These are phyloP conservation scores for Oryza brachyantha DNA, from an alignment of 176 grass and related monocot species.

Conservation along the genomic window DNA sequence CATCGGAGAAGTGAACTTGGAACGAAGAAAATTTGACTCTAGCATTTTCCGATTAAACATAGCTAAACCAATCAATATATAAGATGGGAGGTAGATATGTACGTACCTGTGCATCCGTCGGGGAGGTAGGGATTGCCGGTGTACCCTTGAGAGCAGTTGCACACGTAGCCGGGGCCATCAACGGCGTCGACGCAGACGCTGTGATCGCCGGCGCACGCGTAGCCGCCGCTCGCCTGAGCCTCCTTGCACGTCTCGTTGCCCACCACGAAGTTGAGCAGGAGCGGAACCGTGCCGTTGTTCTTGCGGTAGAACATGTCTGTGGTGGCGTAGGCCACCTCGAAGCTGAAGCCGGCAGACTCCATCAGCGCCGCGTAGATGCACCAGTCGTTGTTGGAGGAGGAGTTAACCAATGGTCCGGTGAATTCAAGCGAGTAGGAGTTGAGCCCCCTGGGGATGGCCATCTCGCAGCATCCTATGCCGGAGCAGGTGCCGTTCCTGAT, in stretches of 20 bases:
- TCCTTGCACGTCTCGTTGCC: not conserved
- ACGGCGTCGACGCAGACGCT: not conserved
- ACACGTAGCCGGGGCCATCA: not conserved
- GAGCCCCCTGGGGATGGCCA: not conserved
- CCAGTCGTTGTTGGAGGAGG: too few relatives aligned
- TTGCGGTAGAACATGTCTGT: not conserved
- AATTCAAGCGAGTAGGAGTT: not conserved
- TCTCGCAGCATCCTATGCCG: not conserved
- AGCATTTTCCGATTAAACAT: too few relatives aligned
- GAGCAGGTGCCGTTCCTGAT: not conserved
- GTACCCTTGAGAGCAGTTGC: not conserved
- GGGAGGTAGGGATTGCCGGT: not conserved
- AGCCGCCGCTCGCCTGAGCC: not conserved
- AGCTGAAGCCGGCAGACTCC: not conserved
- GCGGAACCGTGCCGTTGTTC: not conserved
- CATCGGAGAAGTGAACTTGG: too few relatives aligned
- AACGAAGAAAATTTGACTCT: too few relatives aligned
- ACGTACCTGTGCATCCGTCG: not conserved
- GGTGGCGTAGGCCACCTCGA: not conserved
- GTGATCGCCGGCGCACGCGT: not conserved
- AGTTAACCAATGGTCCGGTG: too few relatives aligned
- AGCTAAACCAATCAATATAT: too few relatives aligned
- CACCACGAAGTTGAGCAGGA: not conserved
- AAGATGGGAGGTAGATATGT: too few relatives aligned
- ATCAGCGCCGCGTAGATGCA: not conserved